These are phyloP conservation scores for Papiliotrema fonsecae DNA, from an alignment of 1,284 basidiomycete species.

Conservation along the genomic window DNA sequence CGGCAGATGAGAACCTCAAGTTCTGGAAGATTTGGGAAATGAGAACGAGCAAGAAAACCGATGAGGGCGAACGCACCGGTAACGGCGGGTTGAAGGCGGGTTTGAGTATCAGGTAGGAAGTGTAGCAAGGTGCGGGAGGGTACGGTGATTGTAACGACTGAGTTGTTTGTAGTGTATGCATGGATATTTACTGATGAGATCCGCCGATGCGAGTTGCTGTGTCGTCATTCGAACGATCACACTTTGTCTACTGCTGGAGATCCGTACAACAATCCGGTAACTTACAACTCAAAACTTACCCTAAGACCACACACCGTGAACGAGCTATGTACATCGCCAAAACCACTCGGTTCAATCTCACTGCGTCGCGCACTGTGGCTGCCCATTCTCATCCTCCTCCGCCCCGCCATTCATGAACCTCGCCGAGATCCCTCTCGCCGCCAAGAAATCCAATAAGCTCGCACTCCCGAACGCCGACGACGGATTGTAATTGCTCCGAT, in stretches of 20 bases:
- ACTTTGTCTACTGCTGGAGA: no score
- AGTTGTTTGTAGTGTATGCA: no score
- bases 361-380: slow-evolving; percentile 8
- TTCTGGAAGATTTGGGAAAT: slow-evolving; percentile 51
- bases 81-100: slow-evolving; percentile 21
- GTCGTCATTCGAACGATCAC: no score
- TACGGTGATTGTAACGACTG: no score
- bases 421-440: slow-evolving; percentile 13
- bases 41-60: slow-evolving; percentile 29
- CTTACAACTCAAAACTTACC: no score
- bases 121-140: no score
- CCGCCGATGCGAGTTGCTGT: no score
- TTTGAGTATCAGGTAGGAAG: slow-evolving; percentile 24
- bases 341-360: no score
- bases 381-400: slow-evolving; percentile 3
- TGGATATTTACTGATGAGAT: no score
- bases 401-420: neutral
- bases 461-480: slow-evolving; percentile 16
- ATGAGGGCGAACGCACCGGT: slow-evolving; percentile 17
- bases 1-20: slow-evolving; percentile 89
- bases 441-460: slow-evolving; percentile 20
- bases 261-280: no score
- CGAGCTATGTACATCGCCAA: no score
- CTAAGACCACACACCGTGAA: no score
- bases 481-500: slow-evolving; percentile 10